Evolutionary conservation across 1,139 yeast genomes (phyloP).

Genomic region (Yamadazyma sp.): DNA sequence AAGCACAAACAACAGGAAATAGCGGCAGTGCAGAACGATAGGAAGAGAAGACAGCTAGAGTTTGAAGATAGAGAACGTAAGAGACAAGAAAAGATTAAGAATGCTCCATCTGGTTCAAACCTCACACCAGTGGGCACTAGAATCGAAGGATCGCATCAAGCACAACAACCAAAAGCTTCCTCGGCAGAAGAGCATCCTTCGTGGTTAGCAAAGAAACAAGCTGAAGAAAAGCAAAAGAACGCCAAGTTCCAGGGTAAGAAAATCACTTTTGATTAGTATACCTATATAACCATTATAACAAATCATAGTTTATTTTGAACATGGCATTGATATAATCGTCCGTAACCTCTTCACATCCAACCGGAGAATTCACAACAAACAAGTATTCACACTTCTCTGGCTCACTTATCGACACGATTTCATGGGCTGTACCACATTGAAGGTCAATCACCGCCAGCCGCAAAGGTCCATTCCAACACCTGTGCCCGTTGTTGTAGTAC

Average conservation of each 20-base stretch:
- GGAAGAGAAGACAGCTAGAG: slow-evolving; percentile 60
- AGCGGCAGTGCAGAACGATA: slow-evolving; percentile 51
- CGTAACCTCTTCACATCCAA: slow-evolving; percentile 55
- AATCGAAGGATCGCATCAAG: slow-evolving; percentile 13
- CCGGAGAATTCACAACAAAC: slow-evolving; percentile 63
- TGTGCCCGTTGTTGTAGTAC: slow-evolving; percentile 62
- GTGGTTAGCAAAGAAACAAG: slow-evolving; percentile 83
- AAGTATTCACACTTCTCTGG: slow-evolving; percentile 85
- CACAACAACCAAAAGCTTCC: neutral
- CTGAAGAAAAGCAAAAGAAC: slow-evolving; percentile 64
- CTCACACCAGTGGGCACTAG: slow-evolving; percentile 42
- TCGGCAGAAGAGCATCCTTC: slow-evolving; percentile 69
- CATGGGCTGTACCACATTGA: slow-evolving; percentile 62
- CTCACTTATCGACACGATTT: slow-evolving; percentile 69
- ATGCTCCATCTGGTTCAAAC: slow-evolving; percentile 39
- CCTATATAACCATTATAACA: slow-evolving; percentile 14
- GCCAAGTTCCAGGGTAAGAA: slow-evolving; percentile 83
- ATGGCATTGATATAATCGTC: slow-evolving; percentile 29
- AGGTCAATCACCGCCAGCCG: slow-evolving; percentile 69
- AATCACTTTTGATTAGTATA: slow-evolving; percentile 56
- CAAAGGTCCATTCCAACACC: slow-evolving; percentile 94
- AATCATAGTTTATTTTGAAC: slow-evolving; percentile 30
- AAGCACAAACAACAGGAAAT: slow-evolving; percentile 72
- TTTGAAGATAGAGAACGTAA: slow-evolving; percentile 73
- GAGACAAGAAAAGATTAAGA: slow-evolving; percentile 55